Evolutionary conservation across 345 rosid genomes (phyloP).

Genomic region (Rhizophora mangle): DNA sequence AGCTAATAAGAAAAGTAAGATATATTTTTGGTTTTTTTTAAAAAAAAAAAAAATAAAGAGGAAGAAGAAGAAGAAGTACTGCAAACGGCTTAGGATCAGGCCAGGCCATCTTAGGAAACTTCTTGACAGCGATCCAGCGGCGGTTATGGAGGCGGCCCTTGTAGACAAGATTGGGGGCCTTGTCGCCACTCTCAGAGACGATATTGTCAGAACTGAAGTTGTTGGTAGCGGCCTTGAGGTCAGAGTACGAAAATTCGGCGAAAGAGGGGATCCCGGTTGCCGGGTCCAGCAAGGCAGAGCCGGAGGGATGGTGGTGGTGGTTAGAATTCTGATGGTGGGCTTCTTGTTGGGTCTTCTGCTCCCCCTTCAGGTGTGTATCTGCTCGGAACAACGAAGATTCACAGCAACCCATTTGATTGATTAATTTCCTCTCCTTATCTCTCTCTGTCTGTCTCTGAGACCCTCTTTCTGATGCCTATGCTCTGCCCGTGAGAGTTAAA

Average conservation of each 20-base stretch:
- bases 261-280: slow-evolving; percentile 46
- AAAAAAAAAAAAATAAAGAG: no score
- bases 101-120: slow-evolving; percentile 82
- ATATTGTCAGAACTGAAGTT: slow-evolving; percentile 64
- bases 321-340: slow-evolving; percentile 21
- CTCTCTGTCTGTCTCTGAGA: no score
- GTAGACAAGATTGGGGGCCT: slow-evolving; percentile 54
- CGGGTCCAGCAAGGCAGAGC: slow-evolving; percentile 30
- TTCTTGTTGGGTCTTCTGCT: slow-evolving; percentile 16
- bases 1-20: not conserved
- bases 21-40: no score
- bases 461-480: no score
- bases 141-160: slow-evolving; percentile 66
- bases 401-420: slow-evolving; percentile 66
- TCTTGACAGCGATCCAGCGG: slow-evolving; percentile 82
- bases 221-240: slow-evolving; percentile 65
- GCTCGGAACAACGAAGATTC: slow-evolving; percentile 43
- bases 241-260: slow-evolving; percentile 61
- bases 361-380: slow-evolving; percentile 39
- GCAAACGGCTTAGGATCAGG: slow-evolving; percentile 77
- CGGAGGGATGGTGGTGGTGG: slow-evolving; percentile 20
- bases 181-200: slow-evolving; percentile 72
- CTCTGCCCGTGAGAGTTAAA: no score
- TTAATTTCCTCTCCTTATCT: no score
- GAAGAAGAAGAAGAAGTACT: slow-evolving; percentile 23